A percentile compares a stretch with the other conserved stretches of the same genome.
phyloP scores from a whole-genome alignment of 257 asterid genomes.

The Knoxia roxburghii region DNA sequence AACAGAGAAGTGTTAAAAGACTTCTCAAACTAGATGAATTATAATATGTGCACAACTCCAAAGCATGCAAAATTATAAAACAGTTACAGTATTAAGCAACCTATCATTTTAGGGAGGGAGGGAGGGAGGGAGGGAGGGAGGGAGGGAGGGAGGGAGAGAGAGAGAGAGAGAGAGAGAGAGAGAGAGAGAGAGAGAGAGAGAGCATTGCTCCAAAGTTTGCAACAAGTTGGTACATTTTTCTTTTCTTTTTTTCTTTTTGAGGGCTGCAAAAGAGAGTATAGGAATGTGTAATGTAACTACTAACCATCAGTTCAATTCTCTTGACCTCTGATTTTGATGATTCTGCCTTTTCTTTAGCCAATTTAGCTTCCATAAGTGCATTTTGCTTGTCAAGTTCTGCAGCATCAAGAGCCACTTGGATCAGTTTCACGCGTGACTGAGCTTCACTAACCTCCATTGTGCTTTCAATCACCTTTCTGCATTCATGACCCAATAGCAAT shows the following conservation, averaged over 20 bases:
- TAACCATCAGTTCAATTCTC: conserved; percentile 76
- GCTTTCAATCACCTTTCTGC: conserved; percentile 76
- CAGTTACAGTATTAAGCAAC: too few relatives aligned
- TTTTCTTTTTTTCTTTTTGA: background rate
- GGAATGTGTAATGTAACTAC: conserved; percentile 15
- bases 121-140: too few relatives aligned
- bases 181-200: too few relatives aligned
- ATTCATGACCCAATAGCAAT: conserved; percentile 11
- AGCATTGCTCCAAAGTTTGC: background rate
- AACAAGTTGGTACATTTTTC: background rate
- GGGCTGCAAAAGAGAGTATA: background rate
- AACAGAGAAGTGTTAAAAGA: background rate
- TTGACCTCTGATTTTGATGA: conserved; percentile 58
- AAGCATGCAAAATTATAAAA: background rate
- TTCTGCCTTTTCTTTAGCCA: conserved; percentile 64
- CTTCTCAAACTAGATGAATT: background rate
- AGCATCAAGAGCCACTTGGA: conserved; percentile 66
- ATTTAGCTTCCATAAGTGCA: conserved; percentile 62
- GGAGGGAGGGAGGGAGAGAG: too few relatives aligned
- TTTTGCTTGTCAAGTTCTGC: conserved; percentile 66
- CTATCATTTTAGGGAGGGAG: too few relatives aligned
- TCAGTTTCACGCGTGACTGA: conserved; percentile 58
- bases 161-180: too few relatives aligned
- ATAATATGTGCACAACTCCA: background rate
- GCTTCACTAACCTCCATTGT: conserved; percentile 69